Conservation (phyloP, 129 eudicot species). For the Artemisia argyi region DNA sequence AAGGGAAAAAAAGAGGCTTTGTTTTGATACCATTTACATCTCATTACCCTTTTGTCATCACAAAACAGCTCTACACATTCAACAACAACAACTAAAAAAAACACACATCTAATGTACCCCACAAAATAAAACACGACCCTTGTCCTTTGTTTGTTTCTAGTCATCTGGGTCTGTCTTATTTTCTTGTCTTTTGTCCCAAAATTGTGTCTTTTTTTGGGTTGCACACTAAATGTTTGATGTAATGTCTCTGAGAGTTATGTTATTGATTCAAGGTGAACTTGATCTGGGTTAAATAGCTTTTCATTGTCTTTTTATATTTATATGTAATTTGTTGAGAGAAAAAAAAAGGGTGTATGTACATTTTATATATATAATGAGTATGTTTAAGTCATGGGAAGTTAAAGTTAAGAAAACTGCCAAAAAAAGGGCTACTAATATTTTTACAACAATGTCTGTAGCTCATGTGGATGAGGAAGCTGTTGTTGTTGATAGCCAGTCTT, state of each 20-base stretch:
- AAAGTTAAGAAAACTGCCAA: conserved; percentile 54
- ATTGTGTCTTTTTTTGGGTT: conserved; percentile 18
- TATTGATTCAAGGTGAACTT: conserved; percentile 41
- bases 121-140: conserved; percentile 15
- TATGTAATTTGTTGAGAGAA: not conserved
- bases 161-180: conserved; percentile 6
- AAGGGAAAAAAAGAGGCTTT: conserved; percentile 16
- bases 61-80: conserved; percentile 36
- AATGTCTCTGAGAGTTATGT: conserved; percentile 31
- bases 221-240: conserved; percentile 38
- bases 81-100: conserved; percentile 14
- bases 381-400: conserved; percentile 63
- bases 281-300: conserved; percentile 45
- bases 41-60: conserved; percentile 13
- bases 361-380: conserved; percentile 3
- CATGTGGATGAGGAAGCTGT: conserved; percentile 84
- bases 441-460: conserved; percentile 90
- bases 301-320: not conserved
- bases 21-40: conserved; percentile 29
- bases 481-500: conserved; percentile 31
- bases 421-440: conserved; percentile 57
- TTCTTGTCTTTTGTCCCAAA: not conserved
- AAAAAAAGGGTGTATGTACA: not conserved
- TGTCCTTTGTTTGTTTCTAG: conserved; percentile 18
- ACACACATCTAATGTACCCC: conserved; percentile 20